phyloP scores from a whole-genome alignment of 139 green algal genomes.

The Haematococcus sp. region DNA sequence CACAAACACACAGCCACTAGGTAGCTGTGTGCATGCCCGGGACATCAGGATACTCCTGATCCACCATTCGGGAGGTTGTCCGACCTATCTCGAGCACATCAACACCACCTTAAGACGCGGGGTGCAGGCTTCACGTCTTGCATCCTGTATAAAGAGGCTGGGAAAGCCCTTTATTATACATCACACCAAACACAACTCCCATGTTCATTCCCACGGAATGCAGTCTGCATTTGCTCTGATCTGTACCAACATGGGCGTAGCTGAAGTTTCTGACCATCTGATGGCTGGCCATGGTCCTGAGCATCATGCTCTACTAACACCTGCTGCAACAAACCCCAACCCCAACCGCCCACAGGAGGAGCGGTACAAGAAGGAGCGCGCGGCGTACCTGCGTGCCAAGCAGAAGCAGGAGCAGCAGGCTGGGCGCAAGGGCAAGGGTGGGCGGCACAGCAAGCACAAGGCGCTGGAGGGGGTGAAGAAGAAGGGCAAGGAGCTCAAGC shows the following conservation, averaged over 20 bases:
- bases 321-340: too few relatives aligned
- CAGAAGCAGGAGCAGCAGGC: conserved; percentile 1
- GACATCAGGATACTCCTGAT: conserved; percentile 5
- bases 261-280: too few relatives aligned
- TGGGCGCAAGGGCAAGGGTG: neutral
- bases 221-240: too few relatives aligned
- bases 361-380: conserved; percentile 14
- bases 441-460: conserved; percentile 3
- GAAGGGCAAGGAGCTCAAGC: conserved; percentile 8
- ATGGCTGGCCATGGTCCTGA: too few relatives aligned
- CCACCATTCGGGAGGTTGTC: neutral
- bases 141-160: too few relatives aligned
- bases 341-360: conserved; percentile 8
- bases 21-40: neutral
- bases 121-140: too few relatives aligned
- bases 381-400: conserved; percentile 6
- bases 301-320: too few relatives aligned
- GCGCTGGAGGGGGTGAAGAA: conserved; percentile 15
- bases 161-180: too few relatives aligned
- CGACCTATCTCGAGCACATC: conserved; percentile 5
- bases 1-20: too few relatives aligned
- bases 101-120: neutral
- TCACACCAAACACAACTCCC: too few relatives aligned
- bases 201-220: too few relatives aligned
- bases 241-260: too few relatives aligned